Base-by-base conservation (phyloP, 352 stramenopile genomes). In the Pythium rhizo-oryzae region DNA sequence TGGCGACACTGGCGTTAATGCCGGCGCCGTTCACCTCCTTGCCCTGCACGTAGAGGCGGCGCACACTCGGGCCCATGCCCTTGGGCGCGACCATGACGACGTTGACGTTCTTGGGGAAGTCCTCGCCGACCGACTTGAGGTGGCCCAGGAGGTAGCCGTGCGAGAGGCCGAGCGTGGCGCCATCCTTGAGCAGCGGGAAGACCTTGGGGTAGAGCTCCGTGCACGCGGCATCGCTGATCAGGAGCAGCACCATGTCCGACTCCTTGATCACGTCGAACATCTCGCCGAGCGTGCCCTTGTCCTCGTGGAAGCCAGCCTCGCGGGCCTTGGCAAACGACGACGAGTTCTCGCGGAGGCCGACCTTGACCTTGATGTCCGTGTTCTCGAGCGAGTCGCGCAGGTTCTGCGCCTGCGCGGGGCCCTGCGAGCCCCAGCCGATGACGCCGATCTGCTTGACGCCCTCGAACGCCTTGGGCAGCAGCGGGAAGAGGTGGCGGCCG, bases 81-180 rank as follows among this genome's bases (percentile, higher is more conserved):
- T 99, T 99, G 69, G 97, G 97, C 63, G 94, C 98, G 52, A 99
- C 97, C 72, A 98, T 97, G 75, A 99, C 97, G n/a, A 99, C 97
- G 83, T 99, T 98, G 72, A 99, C 97, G 76, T 98, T 82, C 62
- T 97, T 88, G 19, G 97, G 96, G 87, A 99, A 99, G 24, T 72
- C 77, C 76, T 99, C 93, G 52, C 94, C 89, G 59, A 99, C 96
- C 62, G 91, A 98, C 58, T 99, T 91, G 51, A 99, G 90, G 86
- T 99, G 94, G 71, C 97, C 96, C 44, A 99, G 84, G 69, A 99
- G 83, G 84, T 98, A 99, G 54, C 97, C 97, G 77, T 99, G 97
- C 71, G 89, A 98, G n/a, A 99, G 84, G 69, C 97, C 97, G 33
- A 99, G 85, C 37, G 96, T 99, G 9, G 97, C 94, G 61, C 96